Conservation (phyloP, 2,329 filamentous ascomycete species). For the Cladorrhinum sp. region DNA sequence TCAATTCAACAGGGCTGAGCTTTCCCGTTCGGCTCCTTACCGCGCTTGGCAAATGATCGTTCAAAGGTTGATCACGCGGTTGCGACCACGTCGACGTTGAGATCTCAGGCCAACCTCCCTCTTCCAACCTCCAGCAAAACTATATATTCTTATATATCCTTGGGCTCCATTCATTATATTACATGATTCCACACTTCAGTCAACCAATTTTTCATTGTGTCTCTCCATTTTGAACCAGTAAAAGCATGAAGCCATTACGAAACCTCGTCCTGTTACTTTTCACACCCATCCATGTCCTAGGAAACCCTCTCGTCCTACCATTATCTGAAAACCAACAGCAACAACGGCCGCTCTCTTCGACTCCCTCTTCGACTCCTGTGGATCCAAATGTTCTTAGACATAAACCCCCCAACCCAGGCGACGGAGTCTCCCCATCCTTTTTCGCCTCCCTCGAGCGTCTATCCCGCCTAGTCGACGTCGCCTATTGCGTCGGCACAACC, state of each 20-base stretch:
- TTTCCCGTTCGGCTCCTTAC: not conserved
- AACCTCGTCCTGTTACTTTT: not conserved
- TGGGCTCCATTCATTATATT: not conserved
- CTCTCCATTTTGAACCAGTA: not conserved
- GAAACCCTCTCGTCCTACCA: not conserved
- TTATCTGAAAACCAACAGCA: not conserved
- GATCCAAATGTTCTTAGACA: not conserved
- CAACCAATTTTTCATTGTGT: not conserved
- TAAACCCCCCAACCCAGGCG: not conserved
- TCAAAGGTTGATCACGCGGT: conserved; percentile 14
- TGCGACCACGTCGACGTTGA: not conserved
- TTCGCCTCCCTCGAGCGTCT: conserved; percentile 83
- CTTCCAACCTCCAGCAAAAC: not conserved
- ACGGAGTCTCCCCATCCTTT: conserved; percentile 55
- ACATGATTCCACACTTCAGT: not conserved
- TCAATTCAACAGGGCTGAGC: not conserved
- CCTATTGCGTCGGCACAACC: conserved; percentile 85
- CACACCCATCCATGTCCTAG: not conserved
- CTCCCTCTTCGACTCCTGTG: not conserved
- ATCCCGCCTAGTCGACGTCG: conserved; percentile 87
- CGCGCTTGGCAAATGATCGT: conserved; percentile 6
- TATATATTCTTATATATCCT: not conserved
- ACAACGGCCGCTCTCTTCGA: not conserved
- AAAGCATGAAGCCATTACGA: not conserved
- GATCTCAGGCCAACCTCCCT: not conserved